phyloP scores from a whole-genome alignment of 768 basidiomycete genomes.

The Leccinum aurantiacum region DNA sequence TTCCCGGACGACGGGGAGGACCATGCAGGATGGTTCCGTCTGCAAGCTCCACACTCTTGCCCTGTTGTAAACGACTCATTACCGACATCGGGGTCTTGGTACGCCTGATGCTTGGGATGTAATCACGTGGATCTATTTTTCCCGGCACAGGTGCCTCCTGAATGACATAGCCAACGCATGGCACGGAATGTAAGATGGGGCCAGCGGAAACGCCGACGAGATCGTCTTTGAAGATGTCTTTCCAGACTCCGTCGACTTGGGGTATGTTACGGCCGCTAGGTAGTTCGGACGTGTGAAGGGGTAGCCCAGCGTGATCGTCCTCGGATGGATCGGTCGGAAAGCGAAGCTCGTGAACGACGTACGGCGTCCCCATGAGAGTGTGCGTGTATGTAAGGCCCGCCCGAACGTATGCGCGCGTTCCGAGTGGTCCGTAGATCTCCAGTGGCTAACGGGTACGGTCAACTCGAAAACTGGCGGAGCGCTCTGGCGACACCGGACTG shows the following conservation, averaged over 20 bases:
- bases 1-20: slow-evolving; percentile 61
- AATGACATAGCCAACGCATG: slow-evolving; percentile 79
- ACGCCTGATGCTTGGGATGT: slow-evolving; percentile 66
- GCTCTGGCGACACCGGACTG: slow-evolving; percentile 2
- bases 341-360: slow-evolving; percentile 82
- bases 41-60: slow-evolving; percentile 58
- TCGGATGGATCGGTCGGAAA: slow-evolving; percentile 55
- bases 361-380: slow-evolving; percentile 62
- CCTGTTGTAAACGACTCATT: slow-evolving; percentile 65
- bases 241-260: slow-evolving; percentile 63
- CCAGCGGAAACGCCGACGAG: slow-evolving; percentile 68
- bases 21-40: slow-evolving; percentile 75
- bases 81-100: slow-evolving; percentile 68
- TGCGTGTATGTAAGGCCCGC: slow-evolving; percentile 66
- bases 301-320: slow-evolving; percentile 51
- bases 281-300: slow-evolving; percentile 54
- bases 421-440: slow-evolving; percentile 85
- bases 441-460: slow-evolving; percentile 46
- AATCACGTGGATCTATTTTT: slow-evolving; percentile 69
- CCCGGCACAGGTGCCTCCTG: slow-evolving; percentile 69
- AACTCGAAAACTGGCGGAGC: slow-evolving; percentile 6
- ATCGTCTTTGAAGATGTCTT: slow-evolving; percentile 56
- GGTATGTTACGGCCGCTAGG: slow-evolving; percentile 61
- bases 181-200: slow-evolving; percentile 77
- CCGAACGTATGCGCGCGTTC: slow-evolving; percentile 80